A percentile compares a stretch with the other conserved stretches of the same genome.
These are phyloP conservation scores for Venturia carpophila DNA, from an alignment of 2,329 filamentous ascomycete species.

Conservation along the genomic window DNA sequence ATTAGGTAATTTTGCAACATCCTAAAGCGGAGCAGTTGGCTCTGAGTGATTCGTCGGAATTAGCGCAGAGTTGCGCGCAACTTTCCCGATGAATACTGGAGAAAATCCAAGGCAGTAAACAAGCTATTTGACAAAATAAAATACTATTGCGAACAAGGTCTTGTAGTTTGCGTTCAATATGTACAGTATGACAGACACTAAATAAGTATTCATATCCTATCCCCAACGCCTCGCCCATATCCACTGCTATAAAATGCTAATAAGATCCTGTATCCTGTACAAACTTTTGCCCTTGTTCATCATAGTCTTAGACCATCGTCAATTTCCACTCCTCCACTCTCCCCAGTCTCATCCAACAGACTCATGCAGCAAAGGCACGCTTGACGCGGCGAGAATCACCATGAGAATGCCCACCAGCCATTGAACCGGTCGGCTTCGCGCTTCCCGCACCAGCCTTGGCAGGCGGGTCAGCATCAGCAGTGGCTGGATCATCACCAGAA, in stretches of 20 bases:
- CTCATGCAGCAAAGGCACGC: neutral
- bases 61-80: too few relatives aligned
- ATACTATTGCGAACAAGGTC: too few relatives aligned
- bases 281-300: too few relatives aligned
- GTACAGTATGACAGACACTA: neutral
- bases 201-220: neutral
- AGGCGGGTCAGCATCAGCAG: neutral
- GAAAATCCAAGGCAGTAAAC: too few relatives aligned
- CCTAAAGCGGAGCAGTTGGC: too few relatives aligned
- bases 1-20: too few relatives aligned
- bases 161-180: neutral
- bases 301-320: neutral
- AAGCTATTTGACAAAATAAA: too few relatives aligned
- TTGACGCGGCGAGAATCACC: neutral
- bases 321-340: too few relatives aligned
- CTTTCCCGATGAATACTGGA: too few relatives aligned
- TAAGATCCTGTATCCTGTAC: neutral
- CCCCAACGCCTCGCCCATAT: neutral
- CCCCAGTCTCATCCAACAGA: neutral
- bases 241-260: neutral
- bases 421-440: constrained; percentile 5
- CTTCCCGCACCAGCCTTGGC: constrained; percentile 1
- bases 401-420: neutral
- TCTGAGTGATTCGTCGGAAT: too few relatives aligned
- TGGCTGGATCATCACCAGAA: neutral